phyloP scores from a whole-genome alignment of 2,329 filamentous ascomycete genomes.

The Fusarium caatingaense region DNA sequence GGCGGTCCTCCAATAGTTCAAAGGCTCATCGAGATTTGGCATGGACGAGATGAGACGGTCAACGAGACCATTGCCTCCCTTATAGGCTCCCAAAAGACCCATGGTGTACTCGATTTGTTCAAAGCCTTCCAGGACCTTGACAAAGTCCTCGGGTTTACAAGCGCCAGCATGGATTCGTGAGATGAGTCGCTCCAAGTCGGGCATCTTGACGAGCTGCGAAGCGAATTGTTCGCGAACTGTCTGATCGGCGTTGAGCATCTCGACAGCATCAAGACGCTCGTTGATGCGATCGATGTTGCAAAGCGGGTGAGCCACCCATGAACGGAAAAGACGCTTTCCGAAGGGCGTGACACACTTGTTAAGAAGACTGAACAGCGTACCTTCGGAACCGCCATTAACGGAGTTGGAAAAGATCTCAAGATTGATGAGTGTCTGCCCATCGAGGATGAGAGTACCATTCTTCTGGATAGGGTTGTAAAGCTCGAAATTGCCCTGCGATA shows the following conservation, averaged over 20 bases:
- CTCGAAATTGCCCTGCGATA: conserved; percentile 91
- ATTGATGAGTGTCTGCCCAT: conserved; percentile 96
- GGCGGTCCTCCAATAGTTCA: conserved; percentile 89
- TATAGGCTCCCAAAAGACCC: conserved; percentile 78
- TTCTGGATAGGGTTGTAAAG: conserved; percentile 92
- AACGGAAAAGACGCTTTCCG: conserved; percentile 93
- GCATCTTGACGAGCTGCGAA: conserved; percentile 88
- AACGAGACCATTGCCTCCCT: conserved; percentile 83
- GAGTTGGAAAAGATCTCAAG: conserved; percentile 97
- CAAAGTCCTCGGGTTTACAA: conserved; percentile 92
- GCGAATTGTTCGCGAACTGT: conserved; percentile 88
- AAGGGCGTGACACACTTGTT: conserved; percentile 97
- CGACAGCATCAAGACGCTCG: conserved; percentile 91
- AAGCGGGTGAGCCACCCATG: conserved; percentile 97
- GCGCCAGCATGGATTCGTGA: conserved; percentile 92
- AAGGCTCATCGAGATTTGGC: conserved; percentile 80
- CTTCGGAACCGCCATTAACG: conserved; percentile 84
- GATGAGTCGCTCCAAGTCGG: conserved; percentile 92
- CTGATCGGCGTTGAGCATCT: conserved; percentile 86
- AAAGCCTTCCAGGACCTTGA: conserved; percentile 93
- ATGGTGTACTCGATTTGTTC: conserved; percentile 98
- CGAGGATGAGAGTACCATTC: conserved; percentile 90
- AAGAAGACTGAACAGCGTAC: conserved; percentile 88
- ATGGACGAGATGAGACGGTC: conserved; percentile 85
- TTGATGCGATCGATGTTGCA: conserved; percentile 91